phyloP scores from a whole-genome alignment of 2,329 filamentous ascomycete species.

The Phaeosphaeriaceae sp. region DNA sequence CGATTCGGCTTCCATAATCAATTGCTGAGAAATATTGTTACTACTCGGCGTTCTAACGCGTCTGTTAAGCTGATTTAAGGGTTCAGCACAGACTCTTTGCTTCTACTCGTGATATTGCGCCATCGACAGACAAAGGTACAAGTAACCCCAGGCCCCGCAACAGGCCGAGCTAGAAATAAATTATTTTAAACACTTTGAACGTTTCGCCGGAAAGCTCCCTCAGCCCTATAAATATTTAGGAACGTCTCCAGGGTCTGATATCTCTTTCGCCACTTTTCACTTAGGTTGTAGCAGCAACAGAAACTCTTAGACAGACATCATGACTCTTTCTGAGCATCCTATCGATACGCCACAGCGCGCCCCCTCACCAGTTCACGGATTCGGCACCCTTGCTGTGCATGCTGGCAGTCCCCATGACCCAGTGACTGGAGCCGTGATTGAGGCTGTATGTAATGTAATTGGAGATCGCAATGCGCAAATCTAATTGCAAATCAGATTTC shows the following conservation, averaged over 20 bases:
- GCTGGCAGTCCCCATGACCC: slow-evolving; percentile 92
- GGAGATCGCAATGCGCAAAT: background rate
- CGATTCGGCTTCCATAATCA: slow-evolving; percentile 21
- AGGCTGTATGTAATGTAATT: slow-evolving; percentile 63
- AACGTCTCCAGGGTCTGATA: background rate
- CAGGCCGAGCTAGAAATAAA: slow-evolving; percentile 19
- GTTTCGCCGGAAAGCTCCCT: slow-evolving; percentile 7
- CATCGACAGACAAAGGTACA: slow-evolving; percentile 31
- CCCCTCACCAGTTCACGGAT: slow-evolving; percentile 77
- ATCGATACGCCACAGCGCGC: slow-evolving; percentile 78
- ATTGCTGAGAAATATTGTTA: slow-evolving; percentile 34
- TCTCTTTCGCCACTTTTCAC: background rate
- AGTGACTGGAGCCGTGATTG: slow-evolving; percentile 91
- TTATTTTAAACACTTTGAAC: slow-evolving; percentile 19
- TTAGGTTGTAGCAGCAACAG: background rate
- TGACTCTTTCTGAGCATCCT: slow-evolving; percentile 58
- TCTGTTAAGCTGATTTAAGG: slow-evolving; percentile 15
- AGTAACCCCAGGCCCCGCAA: slow-evolving; percentile 19
- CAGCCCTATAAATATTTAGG: background rate
- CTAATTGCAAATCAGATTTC: slow-evolving; percentile 69
- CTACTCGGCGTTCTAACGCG: slow-evolving; percentile 4
- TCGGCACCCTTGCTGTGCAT: slow-evolving; percentile 94
- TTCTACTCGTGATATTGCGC: slow-evolving; percentile 27
- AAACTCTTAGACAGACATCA: slow-evolving; percentile 19
- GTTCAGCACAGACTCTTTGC: background rate